phyloP scores from a whole-genome alignment of 306 rosid genomes.

The Ceratonia siliqua region DNA sequence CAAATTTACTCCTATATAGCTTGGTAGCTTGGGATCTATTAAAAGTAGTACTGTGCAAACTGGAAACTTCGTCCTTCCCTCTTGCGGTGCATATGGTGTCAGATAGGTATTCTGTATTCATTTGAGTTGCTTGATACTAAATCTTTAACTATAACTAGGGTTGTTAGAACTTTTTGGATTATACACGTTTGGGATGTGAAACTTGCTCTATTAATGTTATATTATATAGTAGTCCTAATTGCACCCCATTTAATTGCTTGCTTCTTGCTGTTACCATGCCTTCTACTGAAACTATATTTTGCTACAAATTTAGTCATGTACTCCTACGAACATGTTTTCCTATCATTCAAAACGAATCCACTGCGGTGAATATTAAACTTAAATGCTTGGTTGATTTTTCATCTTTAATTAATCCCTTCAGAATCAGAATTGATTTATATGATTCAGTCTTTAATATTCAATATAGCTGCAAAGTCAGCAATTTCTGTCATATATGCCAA shows the following conservation, averaged over 20 bases:
- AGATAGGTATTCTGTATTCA: constrained; percentile 13
- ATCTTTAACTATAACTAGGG: constrained; percentile 37
- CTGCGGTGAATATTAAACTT: neutral
- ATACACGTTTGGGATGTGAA: constrained; percentile 11
- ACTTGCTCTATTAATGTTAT: neutral
- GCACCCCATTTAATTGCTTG: constrained; percentile 27
- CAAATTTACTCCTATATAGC: constrained; percentile 22
- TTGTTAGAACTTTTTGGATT: neutral
- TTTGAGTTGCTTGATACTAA: constrained; percentile 15
- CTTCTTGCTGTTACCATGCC: neutral
- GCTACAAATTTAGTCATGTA: neutral
- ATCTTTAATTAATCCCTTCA: no score
- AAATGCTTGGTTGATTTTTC: no score
- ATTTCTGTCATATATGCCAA: constrained; percentile 20
- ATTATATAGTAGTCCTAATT: neutral
- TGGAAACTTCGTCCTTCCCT: constrained; percentile 27
- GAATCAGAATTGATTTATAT: neutral
- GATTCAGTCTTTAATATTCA: constrained; percentile 2
- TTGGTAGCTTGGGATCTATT: no score
- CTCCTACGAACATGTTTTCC: neutral
- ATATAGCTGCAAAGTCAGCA: neutral
- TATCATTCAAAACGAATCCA: neutral
- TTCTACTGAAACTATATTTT: neutral
- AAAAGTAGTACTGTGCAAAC: constrained; percentile 4
- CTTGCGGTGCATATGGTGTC: constrained; percentile 14